These are phyloP conservation scores for Lactarius indigo DNA, from an alignment of 768 basidiomycete species.

Conservation along the genomic window DNA sequence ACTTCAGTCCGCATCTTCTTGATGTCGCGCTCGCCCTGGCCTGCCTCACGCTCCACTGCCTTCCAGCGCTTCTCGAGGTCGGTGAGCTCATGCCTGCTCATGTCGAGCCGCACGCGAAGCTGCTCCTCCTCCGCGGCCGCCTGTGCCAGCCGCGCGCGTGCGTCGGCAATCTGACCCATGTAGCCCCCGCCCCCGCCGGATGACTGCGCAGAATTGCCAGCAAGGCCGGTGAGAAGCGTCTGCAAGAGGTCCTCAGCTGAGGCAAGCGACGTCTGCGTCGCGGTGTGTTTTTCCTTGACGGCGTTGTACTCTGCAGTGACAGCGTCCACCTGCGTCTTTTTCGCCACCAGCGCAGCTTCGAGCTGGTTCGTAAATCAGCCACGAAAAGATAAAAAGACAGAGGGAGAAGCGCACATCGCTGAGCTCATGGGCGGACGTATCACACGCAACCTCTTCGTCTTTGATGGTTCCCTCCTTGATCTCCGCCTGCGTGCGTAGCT, in stretches of 20 bases:
- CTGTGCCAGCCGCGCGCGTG: conserved; percentile 69
- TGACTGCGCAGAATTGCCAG: conserved; percentile 56
- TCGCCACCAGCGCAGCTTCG: conserved; percentile 51
- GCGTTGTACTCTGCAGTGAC: conserved; percentile 52
- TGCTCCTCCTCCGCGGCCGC: conserved; percentile 84
- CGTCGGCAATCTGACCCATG: conserved; percentile 92
- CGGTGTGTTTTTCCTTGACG: conserved; percentile 67
- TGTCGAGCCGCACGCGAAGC: conserved; percentile 65
- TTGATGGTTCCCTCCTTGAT: conserved; percentile 70
- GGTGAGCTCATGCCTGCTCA: conserved; percentile 76
- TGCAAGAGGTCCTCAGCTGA: conserved; percentile 92
- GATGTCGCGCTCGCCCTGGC: conserved; percentile 68
- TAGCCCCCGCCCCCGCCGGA: conserved; percentile 84
- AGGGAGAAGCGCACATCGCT: conserved; percentile 47
- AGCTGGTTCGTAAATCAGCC: conserved; percentile 42
- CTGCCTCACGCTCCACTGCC: conserved; percentile 79
- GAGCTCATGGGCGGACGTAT: conserved; percentile 50
- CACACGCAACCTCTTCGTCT: conserved; percentile 69
- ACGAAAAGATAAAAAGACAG: background rate
- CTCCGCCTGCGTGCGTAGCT: conserved; percentile 81
- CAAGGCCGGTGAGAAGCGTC: conserved; percentile 88
- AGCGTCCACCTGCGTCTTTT: conserved; percentile 54
- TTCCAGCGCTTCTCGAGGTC: conserved; percentile 76
- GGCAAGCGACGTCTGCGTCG: conserved; percentile 54
- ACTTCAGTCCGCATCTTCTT: conserved; percentile 56